Base-by-base conservation (phyloP, 2,329 filamentous ascomycete genomes). In the Trichocomaceae sp. region DNA sequence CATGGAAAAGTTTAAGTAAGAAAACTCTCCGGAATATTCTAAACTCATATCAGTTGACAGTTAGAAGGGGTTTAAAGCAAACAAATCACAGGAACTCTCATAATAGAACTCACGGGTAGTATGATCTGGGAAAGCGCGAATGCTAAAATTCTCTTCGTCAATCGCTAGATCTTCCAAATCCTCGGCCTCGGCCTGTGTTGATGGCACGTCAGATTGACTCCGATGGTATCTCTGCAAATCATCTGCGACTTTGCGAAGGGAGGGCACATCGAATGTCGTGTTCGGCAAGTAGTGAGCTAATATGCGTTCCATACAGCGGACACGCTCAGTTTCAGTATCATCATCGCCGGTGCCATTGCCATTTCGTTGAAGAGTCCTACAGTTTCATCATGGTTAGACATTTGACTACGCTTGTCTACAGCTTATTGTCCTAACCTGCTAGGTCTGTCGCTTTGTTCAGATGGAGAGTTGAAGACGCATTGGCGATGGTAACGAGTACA, bases 401-500 rank as follows among this genome's bases (percentile, higher is more conserved):
- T 67, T 67, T 67, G 50, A 65, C 3, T 35, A 15, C 9, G 15
- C 12, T 35, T 3, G 5, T 35, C 31, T 35, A 59, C 13, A 66
- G n/a, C 17, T 12, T 13, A 9, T 22, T 22, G 19, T 20, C 22
- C 62, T 19, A 66, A 68, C 39, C 69, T 64, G 42, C 57, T 46
- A n/a, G 22, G 13, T 57, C 64, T 70, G 56, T 69, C 68, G 44
- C 58, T 61, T 44, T 66, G 66, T 46, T 72, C 69, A 33, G 68
- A 64, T 49, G 69, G 71, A 9, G 70, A 66, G 20, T 70, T 71
- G 59, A 80, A 80, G 56, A 76, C 71, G 64, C 79, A 81, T 60
- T 75, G 73, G 44, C 78, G 74, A 56, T 74, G 74, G 59, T 80
- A 75, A 56, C 76, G 77, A 55, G 75, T 69, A 62, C 79, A 81